Conservation (phyloP, 805 yeast species). For the Lipomyces chichibuensis region DNA sequence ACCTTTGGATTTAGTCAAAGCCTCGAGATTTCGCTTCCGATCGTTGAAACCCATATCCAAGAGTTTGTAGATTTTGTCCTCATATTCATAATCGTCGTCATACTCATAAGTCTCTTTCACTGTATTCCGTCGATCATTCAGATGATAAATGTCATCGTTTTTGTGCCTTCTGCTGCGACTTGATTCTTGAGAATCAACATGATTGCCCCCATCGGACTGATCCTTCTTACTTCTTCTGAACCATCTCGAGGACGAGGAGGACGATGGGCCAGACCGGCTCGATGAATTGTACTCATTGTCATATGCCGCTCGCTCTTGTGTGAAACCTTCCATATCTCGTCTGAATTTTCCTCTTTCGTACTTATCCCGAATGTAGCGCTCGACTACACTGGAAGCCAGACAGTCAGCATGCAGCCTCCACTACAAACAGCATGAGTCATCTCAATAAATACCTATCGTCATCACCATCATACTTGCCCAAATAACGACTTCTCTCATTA, state of each 20-base stretch:
- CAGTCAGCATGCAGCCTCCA: not conserved
- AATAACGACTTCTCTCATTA: conserved; percentile 62
- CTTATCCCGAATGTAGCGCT: conserved; percentile 64
- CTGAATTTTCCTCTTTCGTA: conserved; percentile 66
- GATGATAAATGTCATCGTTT: not conserved
- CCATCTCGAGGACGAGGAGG: conserved; percentile 20
- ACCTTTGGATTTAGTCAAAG: conserved; percentile 62
- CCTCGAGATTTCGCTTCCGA: conserved; percentile 63
- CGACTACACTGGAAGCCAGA: conserved; percentile 47
- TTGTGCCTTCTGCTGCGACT: not conserved
- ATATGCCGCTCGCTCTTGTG: conserved; percentile 7
- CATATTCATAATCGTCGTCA: conserved; percentile 34
- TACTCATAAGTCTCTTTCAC: conserved; percentile 15
- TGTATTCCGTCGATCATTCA: not conserved
- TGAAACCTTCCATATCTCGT: conserved; percentile 42
- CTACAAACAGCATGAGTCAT: not conserved
- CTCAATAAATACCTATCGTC: conserved; percentile 41
- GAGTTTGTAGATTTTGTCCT: conserved; percentile 51
- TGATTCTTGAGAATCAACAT: not conserved
- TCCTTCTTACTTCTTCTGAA: conserved; percentile 22
- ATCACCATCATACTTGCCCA: conserved; percentile 73
- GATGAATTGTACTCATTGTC: conserved; percentile 1
- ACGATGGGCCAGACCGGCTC: conserved; percentile 5
- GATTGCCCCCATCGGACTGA: conserved; percentile 4
- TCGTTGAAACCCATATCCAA: conserved; percentile 61